phyloP scores from a whole-genome alignment of 2,329 filamentous ascomycete genomes.

The Cladosporium halotolerans region DNA sequence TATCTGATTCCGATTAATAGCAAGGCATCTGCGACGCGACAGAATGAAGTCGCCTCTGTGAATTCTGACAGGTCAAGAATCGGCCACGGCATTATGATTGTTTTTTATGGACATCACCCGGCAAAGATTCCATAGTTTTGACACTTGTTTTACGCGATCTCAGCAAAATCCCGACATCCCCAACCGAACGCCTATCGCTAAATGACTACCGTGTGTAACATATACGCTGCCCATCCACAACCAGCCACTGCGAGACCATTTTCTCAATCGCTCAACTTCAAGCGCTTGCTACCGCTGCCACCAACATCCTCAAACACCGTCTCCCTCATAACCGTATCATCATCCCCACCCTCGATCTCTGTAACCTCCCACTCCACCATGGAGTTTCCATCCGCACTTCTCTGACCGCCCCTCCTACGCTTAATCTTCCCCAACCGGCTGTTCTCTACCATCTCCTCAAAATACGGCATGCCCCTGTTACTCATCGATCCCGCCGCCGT shows the following conservation, averaged over 20 bases:
- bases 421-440: slow-evolving; percentile 65
- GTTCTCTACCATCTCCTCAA: slow-evolving; percentile 72
- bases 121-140: too few species aligned
- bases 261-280: slow-evolving; percentile 13
- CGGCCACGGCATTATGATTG: too few species aligned
- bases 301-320: not conserved
- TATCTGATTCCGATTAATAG: too few species aligned
- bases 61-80: too few species aligned
- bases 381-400: slow-evolving; percentile 57
- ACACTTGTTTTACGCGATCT: not conserved
- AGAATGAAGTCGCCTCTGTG: too few species aligned
- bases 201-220: not conserved
- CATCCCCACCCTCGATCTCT: slow-evolving; percentile 47
- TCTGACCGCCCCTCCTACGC: slow-evolving; percentile 53
- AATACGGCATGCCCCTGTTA: slow-evolving; percentile 68
- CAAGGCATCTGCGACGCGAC: too few species aligned
- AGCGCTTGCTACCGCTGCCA: slow-evolving; percentile 16
- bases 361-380: slow-evolving; percentile 77
- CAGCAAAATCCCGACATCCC: not conserved
- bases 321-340: slow-evolving; percentile 1
- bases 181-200: not conserved
- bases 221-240: not conserved
- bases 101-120: too few species aligned
- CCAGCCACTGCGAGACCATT: not conserved
- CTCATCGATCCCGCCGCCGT: slow-evolving; percentile 14